A percentile compares a stretch with the other conserved stretches of the same genome.
Evolutionary conservation across 2,329 filamentous ascomycete genomes (phyloP).

Genomic region (Fusarium sulawesiense): DNA sequence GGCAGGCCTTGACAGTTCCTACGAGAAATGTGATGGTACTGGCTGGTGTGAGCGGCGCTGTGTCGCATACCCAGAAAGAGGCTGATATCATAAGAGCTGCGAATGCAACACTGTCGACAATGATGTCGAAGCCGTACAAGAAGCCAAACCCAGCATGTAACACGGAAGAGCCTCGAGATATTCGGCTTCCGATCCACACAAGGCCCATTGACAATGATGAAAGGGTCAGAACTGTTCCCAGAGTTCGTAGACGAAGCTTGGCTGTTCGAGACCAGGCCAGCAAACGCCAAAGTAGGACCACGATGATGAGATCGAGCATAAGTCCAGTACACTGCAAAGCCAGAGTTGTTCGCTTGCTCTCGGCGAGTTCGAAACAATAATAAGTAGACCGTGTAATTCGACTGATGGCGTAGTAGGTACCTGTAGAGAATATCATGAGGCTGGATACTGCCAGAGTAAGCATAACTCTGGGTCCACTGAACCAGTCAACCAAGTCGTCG

Average conservation of each 20-base stretch:
- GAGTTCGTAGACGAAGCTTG: slow-evolving; percentile 58
- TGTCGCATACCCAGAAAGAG: slow-evolving; percentile 60
- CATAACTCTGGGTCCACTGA: slow-evolving; percentile 55
- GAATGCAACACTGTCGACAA: slow-evolving; percentile 61
- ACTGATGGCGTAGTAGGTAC: slow-evolving; percentile 55
- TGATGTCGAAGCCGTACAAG: slow-evolving; percentile 61
- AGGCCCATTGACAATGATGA: slow-evolving; percentile 55
- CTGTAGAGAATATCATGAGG: slow-evolving; percentile 55
- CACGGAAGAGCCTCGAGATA: slow-evolving; percentile 43
- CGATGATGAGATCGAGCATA: slow-evolving; percentile 59
- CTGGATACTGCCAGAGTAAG: slow-evolving; percentile 53
- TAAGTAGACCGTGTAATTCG: slow-evolving; percentile 61
- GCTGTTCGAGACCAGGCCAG: slow-evolving; percentile 63
- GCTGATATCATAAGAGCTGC: slow-evolving; percentile 58
- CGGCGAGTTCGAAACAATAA: slow-evolving; percentile 60
- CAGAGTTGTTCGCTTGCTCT: slow-evolving; percentile 53
- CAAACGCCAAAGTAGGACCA: slow-evolving; percentile 63
- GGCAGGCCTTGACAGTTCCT: slow-evolving; percentile 53
- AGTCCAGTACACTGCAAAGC: slow-evolving; percentile 59
- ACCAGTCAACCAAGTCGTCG: slow-evolving; percentile 62
- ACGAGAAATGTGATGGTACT: slow-evolving; percentile 58
- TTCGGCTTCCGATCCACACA: slow-evolving; percentile 51
- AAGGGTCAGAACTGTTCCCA: slow-evolving; percentile 57
- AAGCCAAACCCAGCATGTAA: slow-evolving; percentile 53
- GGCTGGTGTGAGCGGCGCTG: slow-evolving; percentile 56